Base-by-base conservation (phyloP, 306 rosid genomes). In the Mucuna pruriens region DNA sequence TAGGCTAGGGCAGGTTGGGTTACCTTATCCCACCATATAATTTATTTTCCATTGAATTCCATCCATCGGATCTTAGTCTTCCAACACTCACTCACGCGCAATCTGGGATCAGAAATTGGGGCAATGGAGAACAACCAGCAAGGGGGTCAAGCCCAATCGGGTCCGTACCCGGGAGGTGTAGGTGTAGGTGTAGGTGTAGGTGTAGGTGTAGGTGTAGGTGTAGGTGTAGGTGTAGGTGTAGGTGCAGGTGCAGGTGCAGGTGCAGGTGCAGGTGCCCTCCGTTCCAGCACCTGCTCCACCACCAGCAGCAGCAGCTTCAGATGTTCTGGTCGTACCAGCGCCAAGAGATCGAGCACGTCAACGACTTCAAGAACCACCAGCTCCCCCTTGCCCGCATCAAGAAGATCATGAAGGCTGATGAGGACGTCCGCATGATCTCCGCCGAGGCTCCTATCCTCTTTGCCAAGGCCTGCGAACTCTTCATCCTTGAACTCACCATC, bases 391-490 rank as follows among this genome's bases (percentile, higher is more conserved):
- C 99, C 0, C 98, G 98, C 86, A 95, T 95, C 90, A 95, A 95
- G 92, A 95, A 95, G 94, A 95, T 95, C 87, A 95, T 95, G 99
- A 95, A 95, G 80, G 99, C 99, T 68, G 99, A 95, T 36, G 99
- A 95, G 85, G 99, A 95, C 68, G 99, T 95, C 3, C 97, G 99
- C 78, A 95, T 95, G 99, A 95, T 95, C 85, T 95, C 99, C 1
- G 97, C 99, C 6, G 99, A 93, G 54, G 97, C 99, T 0, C 97
- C 99, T 0, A 92, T 95, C 61, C 83, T 95, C 23, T 95, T 95
- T 71, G 96, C 99, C 62, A 93, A 93, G 84, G 99, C 99, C 1
- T 95, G 98, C 85, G 97, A 95, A 90, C 99, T 95, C 83, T 95
- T 95, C 94, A 95, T 95, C 85, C 99, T 95, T 58, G 99, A 95